Conservation (phyloP, 129 eudicot genomes). For the Escallonia rubra region DNA sequence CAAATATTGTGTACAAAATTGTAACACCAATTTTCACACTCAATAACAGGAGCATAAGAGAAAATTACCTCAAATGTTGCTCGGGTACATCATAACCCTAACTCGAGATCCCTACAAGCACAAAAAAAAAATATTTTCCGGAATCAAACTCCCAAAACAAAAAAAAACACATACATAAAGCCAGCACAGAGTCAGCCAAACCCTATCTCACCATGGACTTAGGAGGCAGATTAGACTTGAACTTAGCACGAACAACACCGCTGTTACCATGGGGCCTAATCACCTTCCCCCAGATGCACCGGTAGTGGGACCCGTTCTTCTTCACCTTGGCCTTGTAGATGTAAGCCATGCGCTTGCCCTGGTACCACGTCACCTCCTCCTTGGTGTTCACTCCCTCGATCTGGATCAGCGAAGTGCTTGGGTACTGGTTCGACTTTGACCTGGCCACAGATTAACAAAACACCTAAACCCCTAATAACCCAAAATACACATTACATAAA, state of each 20-base stretch:
- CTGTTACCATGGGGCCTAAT: constrained; percentile 65
- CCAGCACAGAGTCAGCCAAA: background rate
- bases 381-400: constrained; percentile 60
- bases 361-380: constrained; percentile 61
- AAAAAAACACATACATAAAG: background rate
- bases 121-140: background rate
- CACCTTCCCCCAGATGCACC: constrained; percentile 76
- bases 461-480: no score
- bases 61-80: constrained; percentile 65
- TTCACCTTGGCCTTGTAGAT: constrained; percentile 56
- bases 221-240: constrained; percentile 67
- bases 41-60: background rate
- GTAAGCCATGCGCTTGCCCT: constrained; percentile 52
- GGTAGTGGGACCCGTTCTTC: constrained; percentile 46
- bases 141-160: background rate
- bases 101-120: constrained; percentile 62
- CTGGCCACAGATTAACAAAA: constrained; percentile 2
- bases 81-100: constrained; percentile 82
- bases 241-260: constrained; percentile 64
- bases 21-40: background rate
- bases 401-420: constrained; percentile 56
- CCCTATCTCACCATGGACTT: constrained; percentile 50
- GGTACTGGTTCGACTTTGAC: constrained; percentile 71
- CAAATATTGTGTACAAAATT: no score
- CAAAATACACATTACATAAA: no score